These are phyloP conservation scores for Talaromyces rugulosus DNA, from an alignment of 2,329 filamentous ascomycete species.

Conservation along the genomic window DNA sequence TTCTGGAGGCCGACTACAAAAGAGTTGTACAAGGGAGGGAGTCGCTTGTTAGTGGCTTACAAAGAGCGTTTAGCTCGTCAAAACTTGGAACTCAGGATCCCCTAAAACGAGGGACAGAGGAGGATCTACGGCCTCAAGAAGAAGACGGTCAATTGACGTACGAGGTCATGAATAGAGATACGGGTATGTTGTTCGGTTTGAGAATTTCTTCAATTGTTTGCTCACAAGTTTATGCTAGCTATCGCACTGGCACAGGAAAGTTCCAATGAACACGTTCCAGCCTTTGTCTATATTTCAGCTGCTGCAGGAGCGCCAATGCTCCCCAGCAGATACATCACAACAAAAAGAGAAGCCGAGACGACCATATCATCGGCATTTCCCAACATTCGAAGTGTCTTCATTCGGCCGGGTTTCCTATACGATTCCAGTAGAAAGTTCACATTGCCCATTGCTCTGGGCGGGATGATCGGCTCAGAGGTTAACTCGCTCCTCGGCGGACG, in stretches of 20 bases:
- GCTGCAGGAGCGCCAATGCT: slow-evolving; percentile 80
- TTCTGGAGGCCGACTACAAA: slow-evolving; percentile 98
- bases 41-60: slow-evolving; percentile 72
- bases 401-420: slow-evolving; percentile 85
- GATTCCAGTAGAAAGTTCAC: slow-evolving; percentile 78
- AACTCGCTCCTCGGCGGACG: slow-evolving; percentile 74
- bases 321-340: slow-evolving; percentile 79
- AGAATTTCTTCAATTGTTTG: not conserved
- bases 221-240: slow-evolving; percentile 47
- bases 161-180: slow-evolving; percentile 94
- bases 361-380: slow-evolving; percentile 70
- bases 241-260: slow-evolving; percentile 78
- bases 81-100: slow-evolving; percentile 65
- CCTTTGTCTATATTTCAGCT: slow-evolving; percentile 86
- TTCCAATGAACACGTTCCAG: slow-evolving; percentile 56
- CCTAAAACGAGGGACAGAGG: slow-evolving; percentile 57
- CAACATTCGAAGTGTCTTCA: slow-evolving; percentile 71
- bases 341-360: slow-evolving; percentile 85
- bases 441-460: slow-evolving; percentile 74
- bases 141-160: slow-evolving; percentile 79
- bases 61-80: slow-evolving; percentile 68
- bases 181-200: slow-evolving; percentile 37
- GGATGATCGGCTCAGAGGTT: slow-evolving; percentile 68
- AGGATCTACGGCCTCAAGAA: slow-evolving; percentile 62
- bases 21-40: slow-evolving; percentile 79